Evolutionary conservation across 371 early-diverging fungal genomes (phyloP).

Genomic region (Actinomortierella wolfii): DNA sequence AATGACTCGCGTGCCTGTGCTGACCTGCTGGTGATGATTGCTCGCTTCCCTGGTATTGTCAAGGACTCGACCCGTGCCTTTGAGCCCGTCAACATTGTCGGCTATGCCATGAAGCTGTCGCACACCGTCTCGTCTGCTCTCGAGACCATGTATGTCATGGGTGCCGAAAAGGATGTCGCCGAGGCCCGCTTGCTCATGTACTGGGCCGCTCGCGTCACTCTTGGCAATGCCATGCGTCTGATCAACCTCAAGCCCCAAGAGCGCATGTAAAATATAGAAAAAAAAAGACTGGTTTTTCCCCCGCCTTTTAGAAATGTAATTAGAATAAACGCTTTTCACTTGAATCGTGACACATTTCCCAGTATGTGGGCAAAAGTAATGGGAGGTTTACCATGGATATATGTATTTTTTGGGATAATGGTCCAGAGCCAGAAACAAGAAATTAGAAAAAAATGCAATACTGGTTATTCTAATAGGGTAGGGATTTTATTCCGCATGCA

Average conservation of each 20-base stretch:
- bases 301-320: too few relatives aligned
- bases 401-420: too few relatives aligned
- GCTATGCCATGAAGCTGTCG: slow-evolving; percentile 89
- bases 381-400: too few relatives aligned
- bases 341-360: too few relatives aligned
- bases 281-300: slow-evolving; percentile 2
- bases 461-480: too few relatives aligned
- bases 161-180: slow-evolving; percentile 80
- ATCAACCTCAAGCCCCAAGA: slow-evolving; percentile 86
- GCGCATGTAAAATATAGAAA: slow-evolving; percentile 72
- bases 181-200: slow-evolving; percentile 81
- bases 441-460: too few relatives aligned
- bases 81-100: slow-evolving; percentile 95
- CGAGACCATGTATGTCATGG: slow-evolving; percentile 85
- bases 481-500: too few relatives aligned
- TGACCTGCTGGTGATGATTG: slow-evolving; percentile 80
- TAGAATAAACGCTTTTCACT: too few relatives aligned
- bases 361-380: too few relatives aligned
- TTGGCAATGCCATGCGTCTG: slow-evolving; percentile 79
- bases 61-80: slow-evolving; percentile 60
- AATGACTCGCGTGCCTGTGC: slow-evolving; percentile 72
- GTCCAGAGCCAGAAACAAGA: too few relatives aligned
- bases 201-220: slow-evolving; percentile 71
- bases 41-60: slow-evolving; percentile 93
- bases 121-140: slow-evolving; percentile 86